A percentile compares a stretch with the other conserved stretches of the same genome.
Conservation (phyloP, 305 asterid species). For the Fraxinus nigra region DNA sequence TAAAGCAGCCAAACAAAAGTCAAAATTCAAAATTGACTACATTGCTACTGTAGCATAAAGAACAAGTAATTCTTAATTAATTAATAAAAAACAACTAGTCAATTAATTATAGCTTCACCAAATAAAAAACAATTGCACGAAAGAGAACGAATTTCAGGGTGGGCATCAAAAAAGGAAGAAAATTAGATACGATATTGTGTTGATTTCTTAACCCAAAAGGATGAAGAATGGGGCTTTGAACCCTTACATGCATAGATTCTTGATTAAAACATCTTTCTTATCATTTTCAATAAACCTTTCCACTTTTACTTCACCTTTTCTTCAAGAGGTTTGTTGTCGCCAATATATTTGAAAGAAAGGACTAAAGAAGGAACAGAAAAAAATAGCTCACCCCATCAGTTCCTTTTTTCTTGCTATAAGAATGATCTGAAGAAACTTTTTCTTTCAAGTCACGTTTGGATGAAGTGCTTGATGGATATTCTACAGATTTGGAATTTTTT, state of each 20-base stretch:
- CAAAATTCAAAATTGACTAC: slow-evolving; percentile 22
- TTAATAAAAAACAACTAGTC: not conserved
- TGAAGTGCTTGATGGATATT: slow-evolving; percentile 39
- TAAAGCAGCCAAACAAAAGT: slow-evolving; percentile 14
- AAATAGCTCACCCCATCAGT: slow-evolving; percentile 74
- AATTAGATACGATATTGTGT: not conserved
- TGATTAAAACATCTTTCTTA: not conserved
- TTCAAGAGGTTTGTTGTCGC: not conserved
- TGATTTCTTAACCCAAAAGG: not conserved
- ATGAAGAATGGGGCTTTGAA: not conserved
- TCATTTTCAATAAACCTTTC: not conserved
- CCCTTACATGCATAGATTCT: not conserved
- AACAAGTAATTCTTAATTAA: slow-evolving; percentile 8
- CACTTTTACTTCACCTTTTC: not conserved
- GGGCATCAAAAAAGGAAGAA: not conserved
- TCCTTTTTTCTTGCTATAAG: slow-evolving; percentile 73
- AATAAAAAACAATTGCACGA: not conserved
- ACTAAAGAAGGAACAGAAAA: slow-evolving; percentile 13
- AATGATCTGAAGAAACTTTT: slow-evolving; percentile 37
- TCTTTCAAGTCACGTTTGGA: slow-evolving; percentile 38
- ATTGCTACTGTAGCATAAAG: slow-evolving; percentile 19
- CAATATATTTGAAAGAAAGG: slow-evolving; percentile 11
- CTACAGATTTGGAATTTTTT: slow-evolving; percentile 40
- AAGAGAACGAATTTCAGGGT: not conserved
- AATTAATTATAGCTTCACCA: not conserved